phyloP scores from a whole-genome alignment of 352 stramenopile species.

The Hyaloperonospora brassicae region DNA sequence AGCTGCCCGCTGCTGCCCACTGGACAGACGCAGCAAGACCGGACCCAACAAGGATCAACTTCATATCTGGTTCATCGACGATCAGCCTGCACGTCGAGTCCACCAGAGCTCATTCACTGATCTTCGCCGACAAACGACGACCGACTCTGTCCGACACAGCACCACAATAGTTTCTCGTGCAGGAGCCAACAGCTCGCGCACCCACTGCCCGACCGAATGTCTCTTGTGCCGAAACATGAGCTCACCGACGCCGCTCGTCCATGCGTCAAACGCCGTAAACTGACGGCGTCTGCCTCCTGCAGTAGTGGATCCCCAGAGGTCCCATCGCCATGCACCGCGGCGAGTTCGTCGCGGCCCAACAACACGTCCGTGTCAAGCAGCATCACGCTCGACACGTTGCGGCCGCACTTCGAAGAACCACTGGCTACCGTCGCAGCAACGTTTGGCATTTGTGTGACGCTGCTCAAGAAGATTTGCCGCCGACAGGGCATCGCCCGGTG shows the following conservation, averaged over 20 bases:
- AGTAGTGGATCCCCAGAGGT: constrained; percentile 5
- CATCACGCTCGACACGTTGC: constrained; percentile 65
- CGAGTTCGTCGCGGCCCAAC: constrained; percentile 33
- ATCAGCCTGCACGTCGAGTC: too few relatives aligned
- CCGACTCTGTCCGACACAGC: not conserved
- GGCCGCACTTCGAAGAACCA: constrained; percentile 35
- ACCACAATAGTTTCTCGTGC: too few relatives aligned
- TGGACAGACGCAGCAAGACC: constrained; percentile 25
- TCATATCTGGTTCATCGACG: constrained; percentile 27
- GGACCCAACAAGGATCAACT: constrained; percentile 29
- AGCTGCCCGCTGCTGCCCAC: constrained; percentile 4
- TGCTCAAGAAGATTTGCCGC: constrained; percentile 83
- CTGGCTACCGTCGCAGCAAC: constrained; percentile 62
- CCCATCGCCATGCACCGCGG: constrained; percentile 20
- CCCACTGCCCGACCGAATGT: not conserved
- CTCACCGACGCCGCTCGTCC: not conserved
- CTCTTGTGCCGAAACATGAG: constrained; percentile 16
- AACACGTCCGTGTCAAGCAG: constrained; percentile 59
- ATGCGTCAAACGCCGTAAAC: constrained; percentile 21
- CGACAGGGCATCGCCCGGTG: constrained; percentile 72
- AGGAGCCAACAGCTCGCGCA: not conserved
- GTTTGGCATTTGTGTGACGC: constrained; percentile 79
- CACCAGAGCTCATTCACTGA: too few relatives aligned
- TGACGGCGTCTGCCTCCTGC: constrained; percentile 18
- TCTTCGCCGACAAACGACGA: not conserved